phyloP scores from a whole-genome alignment of 2,329 filamentous ascomycete species.

The Nannizziopsis barbatae region DNA sequence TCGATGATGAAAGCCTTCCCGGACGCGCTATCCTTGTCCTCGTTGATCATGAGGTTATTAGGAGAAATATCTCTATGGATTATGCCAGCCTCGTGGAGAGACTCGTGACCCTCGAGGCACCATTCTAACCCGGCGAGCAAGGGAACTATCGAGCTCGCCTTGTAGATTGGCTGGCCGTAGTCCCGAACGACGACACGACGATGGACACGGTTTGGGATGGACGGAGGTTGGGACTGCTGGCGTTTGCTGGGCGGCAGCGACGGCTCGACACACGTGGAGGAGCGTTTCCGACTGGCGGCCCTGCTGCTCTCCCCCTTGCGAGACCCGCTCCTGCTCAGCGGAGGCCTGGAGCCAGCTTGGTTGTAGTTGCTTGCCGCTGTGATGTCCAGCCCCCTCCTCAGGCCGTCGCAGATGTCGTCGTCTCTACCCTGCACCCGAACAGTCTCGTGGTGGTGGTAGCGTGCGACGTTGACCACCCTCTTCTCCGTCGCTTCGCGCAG shows the following conservation, averaged over 20 bases:
- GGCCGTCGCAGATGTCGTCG: constrained; percentile 18
- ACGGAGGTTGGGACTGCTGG: constrained; percentile 4
- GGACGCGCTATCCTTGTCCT: constrained; percentile 23
- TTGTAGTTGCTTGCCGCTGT: constrained; percentile 9
- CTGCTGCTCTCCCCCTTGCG: constrained; percentile 6
- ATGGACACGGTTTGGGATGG: constrained; percentile 30
- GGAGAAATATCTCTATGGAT: constrained; percentile 38
- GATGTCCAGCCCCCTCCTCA: too few relatives aligned
- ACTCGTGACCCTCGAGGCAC: constrained; percentile 16
- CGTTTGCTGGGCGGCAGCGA: constrained; percentile 16
- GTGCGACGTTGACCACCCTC: constrained; percentile 20
- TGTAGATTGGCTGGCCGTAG: constrained; percentile 35
- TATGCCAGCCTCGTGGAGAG: constrained; percentile 26
- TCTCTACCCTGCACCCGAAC: background rate
- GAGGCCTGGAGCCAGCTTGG: background rate
- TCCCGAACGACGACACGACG: constrained; percentile 33
- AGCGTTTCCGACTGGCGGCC: constrained; percentile 15
- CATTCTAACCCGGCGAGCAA: constrained; percentile 16
- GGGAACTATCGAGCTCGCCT: constrained; percentile 29
- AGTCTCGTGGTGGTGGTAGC: constrained; percentile 1
- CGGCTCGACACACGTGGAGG: constrained; percentile 16
- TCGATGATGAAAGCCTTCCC: constrained; percentile 31
- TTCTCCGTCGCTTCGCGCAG: constrained; percentile 18
- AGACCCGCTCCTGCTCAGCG: too few relatives aligned
- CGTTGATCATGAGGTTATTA: constrained; percentile 40